Percentiles rank a stretch among this genome's conserved stretches.
Evolutionary conservation across 768 basidiomycete species (phyloP).

Genomic region (Xerocomellus intermedius): DNA sequence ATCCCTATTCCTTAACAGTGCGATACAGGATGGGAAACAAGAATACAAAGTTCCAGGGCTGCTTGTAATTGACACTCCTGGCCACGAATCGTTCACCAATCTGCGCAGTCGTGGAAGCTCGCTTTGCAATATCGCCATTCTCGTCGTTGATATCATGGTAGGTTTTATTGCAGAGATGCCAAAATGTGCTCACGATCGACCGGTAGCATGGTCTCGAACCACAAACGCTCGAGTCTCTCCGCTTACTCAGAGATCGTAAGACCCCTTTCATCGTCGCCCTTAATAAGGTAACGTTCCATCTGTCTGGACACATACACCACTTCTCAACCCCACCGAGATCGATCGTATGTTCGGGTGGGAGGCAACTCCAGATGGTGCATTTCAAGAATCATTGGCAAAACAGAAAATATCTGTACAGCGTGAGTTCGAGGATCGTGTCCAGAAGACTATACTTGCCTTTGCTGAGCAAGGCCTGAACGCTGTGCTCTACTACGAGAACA

Average conservation of each 20-base stretch:
- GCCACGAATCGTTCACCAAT: constrained; percentile 99
- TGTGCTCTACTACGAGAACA: constrained; percentile 96
- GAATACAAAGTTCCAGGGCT: constrained; percentile 98
- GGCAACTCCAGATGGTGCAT: constrained; percentile 86
- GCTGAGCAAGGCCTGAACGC: constrained; percentile 98
- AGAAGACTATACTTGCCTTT: constrained; percentile 87
- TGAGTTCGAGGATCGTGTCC: constrained; percentile 87
- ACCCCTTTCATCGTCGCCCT: constrained; percentile 99
- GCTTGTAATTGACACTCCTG: constrained; percentile 95
- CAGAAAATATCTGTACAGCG: constrained; percentile 78
- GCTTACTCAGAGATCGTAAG: constrained; percentile 86
- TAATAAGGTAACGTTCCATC: constrained; percentile 67
- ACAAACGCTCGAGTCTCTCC: constrained; percentile 96
- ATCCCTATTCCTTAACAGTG: constrained; percentile 7
- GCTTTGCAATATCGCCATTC: constrained; percentile 96
- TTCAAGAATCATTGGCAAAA: constrained; percentile 85
- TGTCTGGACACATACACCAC: not conserved
- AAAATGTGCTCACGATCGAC: constrained; percentile 4
- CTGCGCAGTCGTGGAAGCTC: constrained; percentile 93
- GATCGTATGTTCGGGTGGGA: constrained; percentile 98
- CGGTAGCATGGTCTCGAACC: constrained; percentile 90
- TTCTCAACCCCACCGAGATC: constrained; percentile 54
- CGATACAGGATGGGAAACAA: constrained; percentile 62
- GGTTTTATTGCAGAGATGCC: constrained; percentile 15
- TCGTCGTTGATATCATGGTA: constrained; percentile 98